Base-by-base conservation (phyloP, 2,329 filamentous ascomycete species). In the Colletotrichum euphorbiae region DNA sequence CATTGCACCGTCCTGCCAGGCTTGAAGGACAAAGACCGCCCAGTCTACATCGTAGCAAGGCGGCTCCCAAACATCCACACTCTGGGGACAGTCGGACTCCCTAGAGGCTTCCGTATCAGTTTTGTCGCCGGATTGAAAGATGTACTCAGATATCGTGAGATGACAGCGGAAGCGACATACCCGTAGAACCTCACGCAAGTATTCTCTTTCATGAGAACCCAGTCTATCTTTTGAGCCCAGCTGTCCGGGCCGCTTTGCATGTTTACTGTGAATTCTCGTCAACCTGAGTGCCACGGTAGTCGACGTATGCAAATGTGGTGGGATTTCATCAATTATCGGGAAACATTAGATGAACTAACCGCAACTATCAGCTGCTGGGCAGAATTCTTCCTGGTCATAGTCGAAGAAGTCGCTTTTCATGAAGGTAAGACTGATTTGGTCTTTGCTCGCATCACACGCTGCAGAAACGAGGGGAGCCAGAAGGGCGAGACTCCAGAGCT, bases 371-470 rank as follows among this genome's bases (percentile, higher is more conserved):
- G 56, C 43, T 24, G 28, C 43, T 12, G 56, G 56, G 56, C 56
- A 59, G 43, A 59, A 42, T 13, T 59, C 56, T 17, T 59, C 15
- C 17, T 21, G 15, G 17, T 36, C 56, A 38, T 59, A 59, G n/a
- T 59, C 31, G n/a, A 15, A 17, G 11, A 46, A 59, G 17, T 24
- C n/a, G 56, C 42, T 59, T 11, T 6, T 33, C 56, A 48, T 48
- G 17, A 59, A 59, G 15, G 56, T 59, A 3, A 59, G 43, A 40
- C 56, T 59, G 4, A 59, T 15, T 13, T 59, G 42, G 33, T 59
- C 21, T 24, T 21, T 19, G 28, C 42, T 48, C 33, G 31, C 38
- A 31, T 54, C 17, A 28, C 56, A 59, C 9, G 33, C 56, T 11
- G 56, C 56, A 9, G 56, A 46, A n/a, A 59, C 56, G 6, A 50